phyloP scores from a whole-genome alignment of 2,329 filamentous ascomycete species.

The Pyricularia sp. region DNA sequence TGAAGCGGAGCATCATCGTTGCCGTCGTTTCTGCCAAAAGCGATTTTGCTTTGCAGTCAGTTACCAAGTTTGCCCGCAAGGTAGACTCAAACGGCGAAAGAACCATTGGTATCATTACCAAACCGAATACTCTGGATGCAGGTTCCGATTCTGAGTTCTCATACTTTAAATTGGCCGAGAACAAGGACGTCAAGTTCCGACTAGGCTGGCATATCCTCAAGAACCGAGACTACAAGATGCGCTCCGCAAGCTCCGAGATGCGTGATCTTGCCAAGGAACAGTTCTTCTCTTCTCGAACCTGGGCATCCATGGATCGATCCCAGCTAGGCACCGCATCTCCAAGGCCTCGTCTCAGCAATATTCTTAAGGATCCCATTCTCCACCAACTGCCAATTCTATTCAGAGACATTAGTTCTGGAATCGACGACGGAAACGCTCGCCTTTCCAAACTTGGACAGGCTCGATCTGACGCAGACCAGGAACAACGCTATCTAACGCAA shows the following conservation, averaged over 20 bases:
- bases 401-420: slow-evolving; percentile 28
- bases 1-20: slow-evolving; percentile 51
- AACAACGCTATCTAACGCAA: slow-evolving; percentile 19
- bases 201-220: slow-evolving; percentile 45
- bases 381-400: slow-evolving; percentile 34
- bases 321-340: slow-evolving; percentile 38
- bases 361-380: slow-evolving; percentile 38
- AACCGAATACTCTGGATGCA: slow-evolving; percentile 33
- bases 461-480: slow-evolving; percentile 5
- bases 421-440: slow-evolving; percentile 20
- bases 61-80: slow-evolving; percentile 38
- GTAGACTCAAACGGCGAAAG: slow-evolving; percentile 22
- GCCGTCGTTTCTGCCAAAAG: slow-evolving; percentile 44
- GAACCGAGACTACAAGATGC: slow-evolving; percentile 30
- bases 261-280: slow-evolving; percentile 28
- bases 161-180: slow-evolving; percentile 32
- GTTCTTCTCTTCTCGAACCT: slow-evolving; percentile 34
- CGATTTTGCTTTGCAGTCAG: slow-evolving; percentile 45
- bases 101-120: slow-evolving; percentile 49
- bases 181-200: slow-evolving; percentile 33
- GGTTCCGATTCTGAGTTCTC: slow-evolving; percentile 28
- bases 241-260: slow-evolving; percentile 17
- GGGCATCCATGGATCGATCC: slow-evolving; percentile 23
- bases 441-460: slow-evolving; percentile 28
- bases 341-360: slow-evolving; percentile 35